These are phyloP conservation scores for Termitomyces sp. DNA, from an alignment of 768 basidiomycete genomes.

Conservation along the genomic window DNA sequence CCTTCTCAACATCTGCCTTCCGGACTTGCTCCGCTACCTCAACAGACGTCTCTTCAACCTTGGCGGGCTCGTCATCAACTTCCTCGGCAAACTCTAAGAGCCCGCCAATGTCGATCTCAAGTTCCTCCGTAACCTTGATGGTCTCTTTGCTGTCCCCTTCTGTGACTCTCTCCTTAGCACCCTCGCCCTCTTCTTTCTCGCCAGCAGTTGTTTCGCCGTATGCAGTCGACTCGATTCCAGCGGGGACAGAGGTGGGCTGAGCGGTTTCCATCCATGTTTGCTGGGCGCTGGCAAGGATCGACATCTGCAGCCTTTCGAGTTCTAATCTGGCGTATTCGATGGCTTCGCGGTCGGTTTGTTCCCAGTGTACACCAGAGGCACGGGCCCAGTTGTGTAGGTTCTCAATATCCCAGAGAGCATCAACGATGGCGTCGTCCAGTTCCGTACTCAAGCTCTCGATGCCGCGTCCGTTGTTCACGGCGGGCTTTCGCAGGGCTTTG, in stretches of 20 bases:
- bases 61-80: too few relatives aligned
- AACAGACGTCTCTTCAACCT: background rate
- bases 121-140: background rate
- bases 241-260: background rate
- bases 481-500: background rate
- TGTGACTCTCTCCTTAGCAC: background rate
- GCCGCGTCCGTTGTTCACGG: background rate
- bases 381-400: background rate
- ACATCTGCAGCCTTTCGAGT: background rate
- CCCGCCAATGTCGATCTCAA: background rate
- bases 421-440: background rate
- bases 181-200: too few relatives aligned
- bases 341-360: background rate
- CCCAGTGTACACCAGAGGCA: background rate
- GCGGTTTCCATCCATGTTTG: background rate
- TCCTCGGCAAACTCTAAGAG: background rate
- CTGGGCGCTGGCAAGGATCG: background rate
- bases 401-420: background rate
- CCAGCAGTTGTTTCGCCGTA: too few relatives aligned
- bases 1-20: background rate
- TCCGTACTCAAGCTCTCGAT: background rate
- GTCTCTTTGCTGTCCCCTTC: background rate
- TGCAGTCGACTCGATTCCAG: background rate
- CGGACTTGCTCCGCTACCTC: background rate
- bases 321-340: background rate